Evolutionary conservation across 2,329 filamentous ascomycete species (phyloP).

Genomic region (Fusarium burgessii): DNA sequence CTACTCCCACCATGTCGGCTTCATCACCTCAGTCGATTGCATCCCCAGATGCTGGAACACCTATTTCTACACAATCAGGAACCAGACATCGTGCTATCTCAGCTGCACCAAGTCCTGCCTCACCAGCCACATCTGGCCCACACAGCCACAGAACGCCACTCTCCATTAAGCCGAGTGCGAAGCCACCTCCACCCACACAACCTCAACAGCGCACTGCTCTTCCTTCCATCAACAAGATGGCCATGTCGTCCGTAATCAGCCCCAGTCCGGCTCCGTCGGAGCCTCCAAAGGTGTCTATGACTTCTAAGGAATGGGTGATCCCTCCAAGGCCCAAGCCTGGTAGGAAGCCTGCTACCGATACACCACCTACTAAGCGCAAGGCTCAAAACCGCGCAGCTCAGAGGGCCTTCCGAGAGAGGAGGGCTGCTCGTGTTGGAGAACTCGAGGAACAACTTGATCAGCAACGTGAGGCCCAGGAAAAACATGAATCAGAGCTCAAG

Average conservation of each 20-base stretch:
- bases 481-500: conserved; percentile 67
- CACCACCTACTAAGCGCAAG: conserved; percentile 91
- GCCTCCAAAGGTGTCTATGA: conserved; percentile 69
- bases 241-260: conserved; percentile 62
- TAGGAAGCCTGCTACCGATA: conserved; percentile 92
- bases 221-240: conserved; percentile 58
- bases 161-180: conserved; percentile 47
- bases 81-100: conserved; percentile 43
- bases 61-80: conserved; percentile 26
- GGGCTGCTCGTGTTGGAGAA: conserved; percentile 85
- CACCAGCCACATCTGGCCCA: conserved; percentile 42
- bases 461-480: conserved; percentile 67
- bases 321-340: conserved; percentile 89
- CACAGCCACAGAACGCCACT: conserved; percentile 47
- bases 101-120: conserved; percentile 35
- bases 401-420: conserved; percentile 87
- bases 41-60: conserved; percentile 38
- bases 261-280: conserved; percentile 55
- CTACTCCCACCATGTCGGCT: conserved; percentile 43
- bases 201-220: conserved; percentile 50
- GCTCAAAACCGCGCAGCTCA: conserved; percentile 94
- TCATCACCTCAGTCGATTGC: conserved; percentile 37
- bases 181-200: conserved; percentile 48
- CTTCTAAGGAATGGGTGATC: conserved; percentile 87
- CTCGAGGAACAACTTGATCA: conserved; percentile 75